Conservation (phyloP, 768 basidiomycete genomes). For the Podaxis sp. region DNA sequence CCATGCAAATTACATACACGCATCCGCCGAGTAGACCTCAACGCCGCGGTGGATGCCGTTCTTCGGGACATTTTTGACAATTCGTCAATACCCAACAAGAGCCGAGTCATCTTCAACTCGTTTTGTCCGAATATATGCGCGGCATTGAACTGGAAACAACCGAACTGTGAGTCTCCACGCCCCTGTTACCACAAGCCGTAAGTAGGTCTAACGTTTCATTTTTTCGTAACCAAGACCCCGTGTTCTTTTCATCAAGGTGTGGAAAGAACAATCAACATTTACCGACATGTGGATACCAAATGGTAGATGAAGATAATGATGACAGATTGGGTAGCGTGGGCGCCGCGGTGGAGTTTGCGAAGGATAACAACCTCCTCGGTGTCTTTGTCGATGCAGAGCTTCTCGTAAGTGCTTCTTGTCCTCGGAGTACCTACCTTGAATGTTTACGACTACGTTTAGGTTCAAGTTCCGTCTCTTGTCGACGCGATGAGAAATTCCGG, state of each 20-base stretch:
- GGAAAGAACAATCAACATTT: slow-evolving; percentile 52
- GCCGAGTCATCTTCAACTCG: slow-evolving; percentile 81
- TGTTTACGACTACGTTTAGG: slow-evolving; percentile 38
- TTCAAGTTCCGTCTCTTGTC: slow-evolving; percentile 86
- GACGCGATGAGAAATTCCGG: slow-evolving; percentile 88
- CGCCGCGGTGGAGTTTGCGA: slow-evolving; percentile 92
- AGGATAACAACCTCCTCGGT: slow-evolving; percentile 89
- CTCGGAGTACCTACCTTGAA: slow-evolving; percentile 1
- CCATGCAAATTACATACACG: slow-evolving; percentile 45
- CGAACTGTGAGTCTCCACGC: slow-evolving; percentile 71
- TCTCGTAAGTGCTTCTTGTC: slow-evolving; percentile 55
- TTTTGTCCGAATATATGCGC: slow-evolving; percentile 90
- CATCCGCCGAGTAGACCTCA: slow-evolving; percentile 67
- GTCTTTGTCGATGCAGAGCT: slow-evolving; percentile 86
- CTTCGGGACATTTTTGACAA: slow-evolving; percentile 80
- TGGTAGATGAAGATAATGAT: slow-evolving; percentile 35
- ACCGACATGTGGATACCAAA: slow-evolving; percentile 30
- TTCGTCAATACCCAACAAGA: slow-evolving; percentile 50
- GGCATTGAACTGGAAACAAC: slow-evolving; percentile 98
- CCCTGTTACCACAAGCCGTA: not conserved
- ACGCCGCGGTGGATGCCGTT: slow-evolving; percentile 82
- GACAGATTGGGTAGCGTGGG: slow-evolving; percentile 66
- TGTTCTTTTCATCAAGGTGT: slow-evolving; percentile 91
- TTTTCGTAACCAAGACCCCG: slow-evolving; percentile 63
- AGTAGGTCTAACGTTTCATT: not conserved